Percentiles rank a stretch among this genome's conserved stretches.
These are phyloP conservation scores for Mycena metata DNA, from an alignment of 768 basidiomycete species.

Conservation along the genomic window DNA sequence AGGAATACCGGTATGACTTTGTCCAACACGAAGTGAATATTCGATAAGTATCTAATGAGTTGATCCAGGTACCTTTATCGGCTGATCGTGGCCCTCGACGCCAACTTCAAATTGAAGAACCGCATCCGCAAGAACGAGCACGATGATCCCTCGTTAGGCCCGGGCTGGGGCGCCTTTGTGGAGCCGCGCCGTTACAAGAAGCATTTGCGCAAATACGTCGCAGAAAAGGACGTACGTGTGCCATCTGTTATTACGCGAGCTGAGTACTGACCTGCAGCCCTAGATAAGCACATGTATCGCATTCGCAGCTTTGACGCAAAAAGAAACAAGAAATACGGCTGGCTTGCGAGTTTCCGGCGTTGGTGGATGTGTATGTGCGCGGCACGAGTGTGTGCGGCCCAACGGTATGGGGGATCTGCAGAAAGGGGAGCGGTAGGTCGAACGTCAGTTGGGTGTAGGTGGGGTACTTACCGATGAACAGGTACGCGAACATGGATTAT, in stretches of 20 bases:
- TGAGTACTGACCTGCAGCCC: background rate
- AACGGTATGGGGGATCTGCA: conserved; percentile 43
- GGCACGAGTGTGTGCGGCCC: conserved; percentile 37
- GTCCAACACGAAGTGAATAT: too few species aligned
- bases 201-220: conserved; percentile 25
- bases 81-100: conserved; percentile 42
- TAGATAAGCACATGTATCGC: conserved; percentile 39
- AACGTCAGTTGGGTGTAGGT: rapidly evolving
- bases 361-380: conserved; percentile 34
- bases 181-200: conserved; percentile 7
- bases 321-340: conserved; percentile 33
- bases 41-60: background rate
- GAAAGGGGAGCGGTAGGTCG: conserved; percentile 41
- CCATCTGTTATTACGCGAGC: too few species aligned
- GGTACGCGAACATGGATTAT: conserved; percentile 44
- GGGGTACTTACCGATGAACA: background rate
- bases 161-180: conserved; percentile 28
- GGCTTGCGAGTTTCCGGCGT: conserved; percentile 33
- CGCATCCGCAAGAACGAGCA: conserved; percentile 9
- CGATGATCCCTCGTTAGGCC: conserved; percentile 30
- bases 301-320: conserved; percentile 38
- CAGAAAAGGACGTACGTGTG: conserved; percentile 20
- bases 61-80: conserved; percentile 40
- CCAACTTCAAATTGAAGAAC: conserved; percentile 45
- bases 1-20: conserved; percentile 9